Base-by-base conservation (phyloP, 192 early-diverging fungal species). In the Podochytrium sp. region DNA sequence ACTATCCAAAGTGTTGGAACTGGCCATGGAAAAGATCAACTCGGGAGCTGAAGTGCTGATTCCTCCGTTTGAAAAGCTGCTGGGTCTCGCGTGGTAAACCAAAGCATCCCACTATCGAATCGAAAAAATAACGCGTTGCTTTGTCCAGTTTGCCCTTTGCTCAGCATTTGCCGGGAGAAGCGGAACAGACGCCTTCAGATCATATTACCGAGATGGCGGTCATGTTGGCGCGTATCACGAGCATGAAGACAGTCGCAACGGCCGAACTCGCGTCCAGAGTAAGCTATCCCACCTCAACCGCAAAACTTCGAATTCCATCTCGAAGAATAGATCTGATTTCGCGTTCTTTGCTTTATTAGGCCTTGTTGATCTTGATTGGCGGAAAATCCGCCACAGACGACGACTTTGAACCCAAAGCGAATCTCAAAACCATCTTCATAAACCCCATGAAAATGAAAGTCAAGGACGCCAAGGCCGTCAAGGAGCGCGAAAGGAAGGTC, bases 391-490 rank as follows among this genome's bases (percentile, higher is more conserved):
- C 51, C 66, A n/a, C 18, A 7, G 12, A 34, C 51, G 14, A 61
- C 30, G 7, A 7, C 59, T 61, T 6, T 35, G 34, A 23, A 61
- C 6, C 30, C 33, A n/a, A n/a, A n/a, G n/a, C n/a, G n/a, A n/a
- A n/a, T n/a, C n/a, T n/a, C 23, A 61, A 38, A 38, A 14, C 16
- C 7, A 35, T 61, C 14, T 33, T 61, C 33, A 61, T 61, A 14
- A 61, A 61, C 34, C 59, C 59, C 23, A 61, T 39, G 59, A 61
- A 61, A 61, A 61, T 39, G 33, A 61, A 49, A 2, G n/a, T 29
- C 20, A 69, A 69, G 29, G 52, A 55, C 52, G 52, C 37, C 29
- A 27, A 30, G 2, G 29, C 30, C 5, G 38, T 29, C 6, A 69
- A 56, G 39, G 34, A 37, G 12, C 14, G 10, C 18, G 66, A 69